Conservation (phyloP, 2,329 filamentous ascomycete genomes). For the Colletotrichum navitas region DNA sequence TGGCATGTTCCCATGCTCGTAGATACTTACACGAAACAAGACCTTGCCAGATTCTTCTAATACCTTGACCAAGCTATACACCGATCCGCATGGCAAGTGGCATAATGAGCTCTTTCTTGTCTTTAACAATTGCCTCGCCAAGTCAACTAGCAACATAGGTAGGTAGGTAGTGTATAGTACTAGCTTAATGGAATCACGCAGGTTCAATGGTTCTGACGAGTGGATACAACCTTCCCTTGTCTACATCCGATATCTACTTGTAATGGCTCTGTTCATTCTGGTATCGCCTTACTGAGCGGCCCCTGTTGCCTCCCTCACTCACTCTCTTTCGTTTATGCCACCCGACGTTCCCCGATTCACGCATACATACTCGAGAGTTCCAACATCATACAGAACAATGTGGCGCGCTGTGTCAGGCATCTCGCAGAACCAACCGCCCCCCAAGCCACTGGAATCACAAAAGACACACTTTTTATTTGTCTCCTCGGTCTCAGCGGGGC, state of each 20-base stretch:
- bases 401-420: conserved; percentile 10
- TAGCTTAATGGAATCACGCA: not conserved
- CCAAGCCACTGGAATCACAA: not conserved
- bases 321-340: not conserved
- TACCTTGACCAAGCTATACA: not conserved
- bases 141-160: not conserved
- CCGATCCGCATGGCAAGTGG: not conserved
- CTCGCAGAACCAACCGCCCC: conserved; percentile 1
- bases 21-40: not conserved
- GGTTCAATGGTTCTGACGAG: not conserved
- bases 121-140: not conserved
- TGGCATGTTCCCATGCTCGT: not conserved
- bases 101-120: not conserved
- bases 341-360: not conserved
- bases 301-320: not conserved
- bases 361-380: not conserved
- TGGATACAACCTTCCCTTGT: not conserved
- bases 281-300: too few relatives aligned
- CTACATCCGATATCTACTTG: too few relatives aligned
- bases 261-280: not conserved
- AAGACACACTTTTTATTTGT: conserved; percentile 8
- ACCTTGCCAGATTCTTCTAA: not conserved
- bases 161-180: too few relatives aligned
- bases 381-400: not conserved
- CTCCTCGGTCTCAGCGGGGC: conserved; percentile 19